Evolutionary conservation across 306 rosid species (phyloP), one percentile per base, ranked within the genome.

Genomic region (Castanea sativa): DNA sequence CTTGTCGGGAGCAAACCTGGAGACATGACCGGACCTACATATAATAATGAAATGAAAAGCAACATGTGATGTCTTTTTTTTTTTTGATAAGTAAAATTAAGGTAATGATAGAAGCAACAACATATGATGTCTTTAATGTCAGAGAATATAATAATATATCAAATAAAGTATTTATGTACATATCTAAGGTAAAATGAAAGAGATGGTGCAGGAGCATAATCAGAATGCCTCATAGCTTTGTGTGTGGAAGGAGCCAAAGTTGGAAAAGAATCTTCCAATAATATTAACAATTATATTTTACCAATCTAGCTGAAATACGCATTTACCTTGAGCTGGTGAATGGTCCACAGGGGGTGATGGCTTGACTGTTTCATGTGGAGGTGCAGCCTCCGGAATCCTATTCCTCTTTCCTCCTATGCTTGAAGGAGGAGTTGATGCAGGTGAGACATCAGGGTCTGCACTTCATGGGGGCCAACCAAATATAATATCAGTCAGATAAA

Each of bases 371-470:
- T 76, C 78, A 75, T 69, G 55, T 57, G 73, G 52, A 63, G 94
- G 94, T 32, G 92, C 83, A 80, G 84, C 81, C 71, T 58, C 86
- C 13, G 92, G 91, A 35, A 71, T 23, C 78, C 82, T 73, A 75
- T 69, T 71, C 16, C 71, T 85, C 70, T 75, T 76, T 86, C 85
- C 38, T 20, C 71, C 55, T 67, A 73, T 77, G 69, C 71, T 81
- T 74, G 88, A 51, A 20, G 93, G 79, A 88, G 90, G 89, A 74
- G 93, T 77, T 73, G 87, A 67, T 27, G 76, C 76, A 56, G 93
- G 93, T 86, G 96, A 80, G 79, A 86, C 84, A 74, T 69, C 84
- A 73, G 89, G 91, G 61, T 78, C 98, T 92, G 90, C 83, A 86
- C 32, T 82, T 84, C 71, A 76, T 73, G 69, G 45, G 55, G 52